phyloP scores from a whole-genome alignment of 75 land plant genomes.

The Picea sitchensis region DNA sequence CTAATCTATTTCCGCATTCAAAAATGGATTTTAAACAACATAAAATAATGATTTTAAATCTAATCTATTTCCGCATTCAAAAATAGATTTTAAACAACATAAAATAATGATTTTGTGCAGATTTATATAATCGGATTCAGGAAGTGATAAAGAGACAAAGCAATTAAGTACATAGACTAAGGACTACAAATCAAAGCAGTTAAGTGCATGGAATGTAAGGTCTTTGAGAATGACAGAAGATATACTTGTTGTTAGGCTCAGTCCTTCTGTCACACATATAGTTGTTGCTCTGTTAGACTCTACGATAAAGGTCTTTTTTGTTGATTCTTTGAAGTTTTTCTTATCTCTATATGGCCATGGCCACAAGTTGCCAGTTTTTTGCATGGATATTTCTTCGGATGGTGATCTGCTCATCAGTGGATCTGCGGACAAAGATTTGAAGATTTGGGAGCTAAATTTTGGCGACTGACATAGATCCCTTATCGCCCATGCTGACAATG shows the following conservation, averaged over 20 bases:
- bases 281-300: conserved; percentile 84
- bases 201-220: conserved; percentile 56
- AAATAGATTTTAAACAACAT: too few species aligned
- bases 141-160: too few species aligned
- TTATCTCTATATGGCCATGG: conserved; percentile 95
- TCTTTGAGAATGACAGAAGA: conserved; percentile 79
- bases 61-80: too few species aligned
- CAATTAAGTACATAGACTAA: background rate
- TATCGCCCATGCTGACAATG: conserved; percentile 96
- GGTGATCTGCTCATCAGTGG: conserved; percentile 90
- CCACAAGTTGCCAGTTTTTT: conserved; percentile 85
- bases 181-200: conserved; percentile 37
- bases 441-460: conserved; percentile 99
- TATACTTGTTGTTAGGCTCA: conserved; percentile 62
- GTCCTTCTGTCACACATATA: conserved; percentile 78
- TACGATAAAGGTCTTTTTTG: conserved; percentile 86
- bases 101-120: too few species aligned
- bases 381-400: conserved; percentile 97
- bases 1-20: too few species aligned
- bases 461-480: conserved; percentile 97
- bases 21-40: too few species aligned
- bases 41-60: too few species aligned
- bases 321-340: conserved; percentile 83
- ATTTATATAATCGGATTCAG: too few species aligned
- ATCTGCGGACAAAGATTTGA: conserved; percentile 93